A percentile compares a stretch with the other conserved stretches of the same genome.
phyloP scores from a whole-genome alignment of 2,329 filamentous ascomycete genomes.

The Didymella sp. region DNA sequence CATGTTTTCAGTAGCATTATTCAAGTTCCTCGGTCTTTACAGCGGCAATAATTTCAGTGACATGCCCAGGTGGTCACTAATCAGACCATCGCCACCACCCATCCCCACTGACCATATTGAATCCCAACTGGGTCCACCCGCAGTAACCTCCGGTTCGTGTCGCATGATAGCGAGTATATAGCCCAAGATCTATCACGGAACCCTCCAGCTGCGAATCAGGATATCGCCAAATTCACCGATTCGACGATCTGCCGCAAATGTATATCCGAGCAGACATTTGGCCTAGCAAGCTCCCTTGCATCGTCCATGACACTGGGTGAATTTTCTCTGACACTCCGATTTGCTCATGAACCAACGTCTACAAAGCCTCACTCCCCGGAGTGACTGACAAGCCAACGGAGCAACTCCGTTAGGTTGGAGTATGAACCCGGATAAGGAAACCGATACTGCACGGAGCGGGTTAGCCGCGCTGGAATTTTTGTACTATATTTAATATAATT shows the following conservation, averaged over 20 bases:
- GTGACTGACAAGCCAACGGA: constrained; percentile 9
- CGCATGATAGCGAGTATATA: background rate
- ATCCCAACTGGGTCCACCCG: background rate
- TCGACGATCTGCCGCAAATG: background rate
- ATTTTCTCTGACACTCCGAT: constrained; percentile 2
- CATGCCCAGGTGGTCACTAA: background rate
- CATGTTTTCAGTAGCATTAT: background rate
- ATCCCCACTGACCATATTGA: background rate
- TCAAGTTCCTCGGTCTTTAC: background rate
- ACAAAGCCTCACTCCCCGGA: constrained; percentile 5
- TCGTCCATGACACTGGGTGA: background rate
- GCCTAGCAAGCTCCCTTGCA: constrained; percentile 6
- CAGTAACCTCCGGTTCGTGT: constrained; percentile 7
- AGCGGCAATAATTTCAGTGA: background rate
- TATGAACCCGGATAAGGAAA: constrained; percentile 5
- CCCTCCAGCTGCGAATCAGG: background rate
- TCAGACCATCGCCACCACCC: background rate
- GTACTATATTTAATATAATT: background rate
- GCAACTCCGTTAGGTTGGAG: constrained; percentile 14
- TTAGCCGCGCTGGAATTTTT: constrained; percentile 2
- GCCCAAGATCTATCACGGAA: background rate
- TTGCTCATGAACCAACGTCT: constrained; percentile 10
- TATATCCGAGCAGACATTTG: background rate
- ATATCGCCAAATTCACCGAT: constrained; percentile 3
- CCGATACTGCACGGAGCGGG: constrained; percentile 6